Conservation (phyloP, 2,329 filamentous ascomycete genomes). For the Cordyceps tenuipes region DNA sequence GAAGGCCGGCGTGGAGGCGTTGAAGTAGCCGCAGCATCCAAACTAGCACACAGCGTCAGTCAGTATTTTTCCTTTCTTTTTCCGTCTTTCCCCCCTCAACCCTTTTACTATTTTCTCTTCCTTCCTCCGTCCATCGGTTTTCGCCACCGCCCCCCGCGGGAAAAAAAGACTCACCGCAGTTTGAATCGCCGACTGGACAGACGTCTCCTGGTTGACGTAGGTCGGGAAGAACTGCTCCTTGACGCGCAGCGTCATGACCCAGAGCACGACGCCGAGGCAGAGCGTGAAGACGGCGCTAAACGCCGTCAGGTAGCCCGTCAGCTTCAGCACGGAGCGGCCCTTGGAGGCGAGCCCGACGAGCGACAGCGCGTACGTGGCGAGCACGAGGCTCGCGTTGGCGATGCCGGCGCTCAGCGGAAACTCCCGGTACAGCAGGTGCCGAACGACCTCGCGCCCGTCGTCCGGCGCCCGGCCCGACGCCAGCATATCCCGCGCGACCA, state of each 20-base stretch:
- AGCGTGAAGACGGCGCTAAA: slow-evolving; percentile 56
- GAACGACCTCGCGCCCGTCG: slow-evolving; percentile 40
- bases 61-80: neutral
- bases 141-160: too few species aligned
- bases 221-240: slow-evolving; percentile 52
- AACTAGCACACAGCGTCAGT: slow-evolving; percentile 44
- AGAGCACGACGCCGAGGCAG: slow-evolving; percentile 57
- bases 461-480: slow-evolving; percentile 15
- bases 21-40: slow-evolving; percentile 71
- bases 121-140: neutral
- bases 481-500: slow-evolving; percentile 42
- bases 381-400: slow-evolving; percentile 63
- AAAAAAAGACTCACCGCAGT: slow-evolving; percentile 42
- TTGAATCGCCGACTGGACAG: slow-evolving; percentile 62
- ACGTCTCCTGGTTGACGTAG: slow-evolving; percentile 49
- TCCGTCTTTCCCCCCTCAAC: too few species aligned
- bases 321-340: slow-evolving; percentile 60
- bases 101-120: too few species aligned
- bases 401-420: slow-evolving; percentile 59
- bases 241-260: slow-evolving; percentile 65
- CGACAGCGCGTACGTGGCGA: slow-evolving; percentile 60
- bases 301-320: slow-evolving; percentile 57
- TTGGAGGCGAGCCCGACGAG: slow-evolving; percentile 64
- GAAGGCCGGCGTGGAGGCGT: slow-evolving; percentile 64
- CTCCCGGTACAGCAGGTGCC: slow-evolving; percentile 42